Evolutionary conservation across 1,139 yeast genomes (phyloP), one percentile per base, ranked within the genome.

Genomic region (Saccharomyces pastorianus): DNA sequence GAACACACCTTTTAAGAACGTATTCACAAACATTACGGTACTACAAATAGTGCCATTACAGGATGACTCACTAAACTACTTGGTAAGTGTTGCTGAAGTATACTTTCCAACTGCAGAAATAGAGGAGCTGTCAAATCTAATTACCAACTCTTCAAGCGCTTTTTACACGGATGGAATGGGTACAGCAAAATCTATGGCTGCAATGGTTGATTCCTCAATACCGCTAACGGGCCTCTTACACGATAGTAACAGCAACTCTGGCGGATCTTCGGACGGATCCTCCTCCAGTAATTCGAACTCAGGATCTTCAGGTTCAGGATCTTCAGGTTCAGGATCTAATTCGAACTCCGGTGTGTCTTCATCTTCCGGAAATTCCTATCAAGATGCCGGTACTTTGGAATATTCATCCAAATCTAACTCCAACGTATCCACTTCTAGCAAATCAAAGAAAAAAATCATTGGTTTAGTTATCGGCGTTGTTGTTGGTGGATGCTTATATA

Each of bases 31-130:
- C 47, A 79, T 84, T 25, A 66, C 80, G 6, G 88, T 85, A 46
- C 73, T 74, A 58, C 80, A 83, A 69, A 75, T 86, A 62, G 81
- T 84, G 55, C 93, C 95, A 46, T 83, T 79, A 64, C 75, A 82
- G 3, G 78, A 86, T 2, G 50, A 69, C 1, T 68, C 68, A 11
- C 71, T 71, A 48, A 70, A 70, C 53, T 85, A 85, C 67, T 78
- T 85, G 48, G 84, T 85, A 54, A 83, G 91, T 0, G 86, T 86
- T 57, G 93, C 93, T 17, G 88, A 84, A 67, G 86, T 85, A 53
- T 85, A 83, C 65, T 85, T 84, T 76, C 88, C 88, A 49, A 67
- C 72, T n/a, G 68, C 69, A 13, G 71, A 77, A 14, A 73, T 83
- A 17, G 64, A 66, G 13, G 66, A 73, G 0, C 74, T 86, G 61